Evolutionary conservation across 768 basidiomycete genomes (phyloP), one percentile per base, ranked within the genome.

Genomic region (Lactifluus piperatus): DNA sequence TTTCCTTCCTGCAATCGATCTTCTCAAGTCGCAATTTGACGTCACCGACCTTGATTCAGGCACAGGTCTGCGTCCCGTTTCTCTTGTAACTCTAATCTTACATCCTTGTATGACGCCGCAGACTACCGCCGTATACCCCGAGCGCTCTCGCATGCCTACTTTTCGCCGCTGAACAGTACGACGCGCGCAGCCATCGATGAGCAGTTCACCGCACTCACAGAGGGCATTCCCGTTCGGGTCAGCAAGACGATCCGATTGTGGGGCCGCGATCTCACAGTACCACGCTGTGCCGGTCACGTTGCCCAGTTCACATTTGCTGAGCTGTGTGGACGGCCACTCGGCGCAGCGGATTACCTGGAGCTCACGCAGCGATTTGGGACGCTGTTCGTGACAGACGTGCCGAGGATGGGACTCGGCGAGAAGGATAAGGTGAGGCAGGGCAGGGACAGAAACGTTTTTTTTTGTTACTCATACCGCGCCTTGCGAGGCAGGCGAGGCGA

Each of bases 121-220:
- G 95, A 99, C 71, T 98, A 99, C 74, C 89, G 97, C 51, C 88
- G 93, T 51, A 81, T 97, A 64, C 94, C 95, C 18, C 83, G 92
- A 50, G 89, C 88, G 2, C 79, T 97, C n/a, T 93, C 92, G 1
- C 86, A 94, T 65, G 92, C 95, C 50, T 99, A 98, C 74, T 94
- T 87, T 66, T 75, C 87, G 66, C 94, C 97, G 0, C 73, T 97
- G 13, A 79, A 81, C 0, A 74, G 77, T 11, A 80, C 82, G 65
- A 89, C 85, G 62, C 69, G 72, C 13, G 69, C 74, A 14, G 93
- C 95, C 69, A 78, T 98, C 64, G 73, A 81, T 57, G 92, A 94
- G 71, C 79, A 94, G n/a, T 98, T 95, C 70, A 69, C 79, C 26
- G 84, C 89, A 0, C 71, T 93, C 22, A 79, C 87, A 1, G 76